These are phyloP conservation scores for Melanomma pulvis-pyrius DNA, from an alignment of 495 filamentous ascomycete genomes.

Conservation along the genomic window DNA sequence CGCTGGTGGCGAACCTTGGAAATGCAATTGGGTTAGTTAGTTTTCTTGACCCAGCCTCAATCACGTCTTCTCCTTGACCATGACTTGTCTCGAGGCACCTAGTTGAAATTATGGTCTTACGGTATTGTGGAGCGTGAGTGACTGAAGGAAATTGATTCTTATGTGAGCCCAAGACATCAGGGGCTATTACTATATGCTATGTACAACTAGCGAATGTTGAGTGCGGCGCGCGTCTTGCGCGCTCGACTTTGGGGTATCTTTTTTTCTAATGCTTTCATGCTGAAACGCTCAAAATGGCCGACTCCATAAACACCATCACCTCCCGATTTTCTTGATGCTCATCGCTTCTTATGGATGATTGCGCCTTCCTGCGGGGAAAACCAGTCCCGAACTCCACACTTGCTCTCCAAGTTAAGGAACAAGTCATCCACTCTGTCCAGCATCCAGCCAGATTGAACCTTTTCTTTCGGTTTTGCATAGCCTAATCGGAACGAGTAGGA, in stretches of 20 bases:
- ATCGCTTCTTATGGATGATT: conserved; percentile 2
- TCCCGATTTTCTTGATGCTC: neutral
- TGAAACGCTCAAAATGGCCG: conserved; percentile 14
- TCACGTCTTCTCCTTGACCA: neutral
- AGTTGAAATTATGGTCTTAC: too few relatives aligned
- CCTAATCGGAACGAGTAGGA: conserved; percentile 19
- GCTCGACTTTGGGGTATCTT: conserved; percentile 13
- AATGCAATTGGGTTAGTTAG: neutral
- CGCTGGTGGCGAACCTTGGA: neutral
- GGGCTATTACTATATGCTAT: neutral
- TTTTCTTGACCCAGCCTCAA: neutral
- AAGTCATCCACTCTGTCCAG: conserved; percentile 20
- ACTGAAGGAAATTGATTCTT: neutral
- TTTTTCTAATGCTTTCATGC: conserved; percentile 13
- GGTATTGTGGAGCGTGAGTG: too few relatives aligned
- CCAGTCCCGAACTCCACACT: conserved; percentile 29
- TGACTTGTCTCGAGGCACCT: too few relatives aligned
- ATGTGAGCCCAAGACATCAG: neutral
- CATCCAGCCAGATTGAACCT: conserved; percentile 22
- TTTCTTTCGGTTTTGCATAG: conserved; percentile 5
- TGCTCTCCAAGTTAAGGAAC: conserved; percentile 15
- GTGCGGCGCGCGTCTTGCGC: neutral
- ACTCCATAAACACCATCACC: neutral
- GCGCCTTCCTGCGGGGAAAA: conserved; percentile 17
- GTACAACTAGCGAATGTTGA: conserved; percentile 2